A percentile compares a stretch with the other conserved stretches of the same genome.
These are phyloP conservation scores for Jaenimonas drosophilae DNA, from an alignment of 208 protist species.

Conservation along the genomic window DNA sequence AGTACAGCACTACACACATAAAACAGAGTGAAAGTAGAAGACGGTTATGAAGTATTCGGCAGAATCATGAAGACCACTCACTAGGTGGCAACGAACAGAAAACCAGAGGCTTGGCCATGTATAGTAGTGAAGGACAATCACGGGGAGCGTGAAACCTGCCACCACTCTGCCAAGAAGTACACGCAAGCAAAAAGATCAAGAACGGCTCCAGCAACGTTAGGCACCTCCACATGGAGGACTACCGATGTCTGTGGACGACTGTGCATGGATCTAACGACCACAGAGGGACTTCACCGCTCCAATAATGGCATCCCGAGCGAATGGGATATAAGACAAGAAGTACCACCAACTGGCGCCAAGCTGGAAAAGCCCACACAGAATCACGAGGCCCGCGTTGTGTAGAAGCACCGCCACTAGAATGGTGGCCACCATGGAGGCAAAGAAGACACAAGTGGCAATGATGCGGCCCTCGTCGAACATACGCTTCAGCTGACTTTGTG, in stretches of 20 bases:
- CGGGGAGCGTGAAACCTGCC: not conserved
- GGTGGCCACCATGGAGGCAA: conserved; percentile 60
- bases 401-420: conserved; percentile 50
- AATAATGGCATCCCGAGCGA: conserved; percentile 49
- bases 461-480: conserved; percentile 80
- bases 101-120: not conserved
- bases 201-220: too few relatives aligned
- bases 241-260: too few relatives aligned
- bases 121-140: not conserved
- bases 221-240: too few relatives aligned
- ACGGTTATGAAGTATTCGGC: too few relatives aligned
- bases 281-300: conserved; percentile 10
- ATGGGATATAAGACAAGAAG: conserved; percentile 81
- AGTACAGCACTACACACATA: not conserved
- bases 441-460: conserved; percentile 63
- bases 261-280: conserved; percentile 1
- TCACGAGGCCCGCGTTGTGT: conserved; percentile 37
- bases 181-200: too few relatives aligned
- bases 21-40: not conserved
- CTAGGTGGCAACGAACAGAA: not conserved
- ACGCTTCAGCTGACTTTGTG: conserved; percentile 52
- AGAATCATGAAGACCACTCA: not conserved
- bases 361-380: conserved; percentile 64
- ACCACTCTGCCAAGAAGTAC: not conserved
- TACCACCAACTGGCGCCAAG: conserved; percentile 75